These are phyloP conservation scores for Penicillium lagena DNA, from an alignment of 495 filamentous ascomycete genomes.

Conservation along the genomic window DNA sequence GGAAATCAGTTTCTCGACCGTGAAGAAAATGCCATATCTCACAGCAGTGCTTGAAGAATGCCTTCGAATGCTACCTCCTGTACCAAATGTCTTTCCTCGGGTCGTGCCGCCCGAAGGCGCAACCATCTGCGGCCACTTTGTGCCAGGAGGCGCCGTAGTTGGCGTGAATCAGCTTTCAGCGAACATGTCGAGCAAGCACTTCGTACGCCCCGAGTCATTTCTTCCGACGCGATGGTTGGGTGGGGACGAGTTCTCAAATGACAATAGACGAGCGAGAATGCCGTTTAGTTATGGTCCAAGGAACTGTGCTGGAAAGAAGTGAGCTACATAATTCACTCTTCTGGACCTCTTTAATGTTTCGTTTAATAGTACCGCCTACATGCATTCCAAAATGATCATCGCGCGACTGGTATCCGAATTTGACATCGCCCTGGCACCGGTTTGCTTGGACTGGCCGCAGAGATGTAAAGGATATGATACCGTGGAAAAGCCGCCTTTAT, in stretches of 20 bases:
- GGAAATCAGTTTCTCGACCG: slow-evolving; percentile 40
- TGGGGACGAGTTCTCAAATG: background rate
- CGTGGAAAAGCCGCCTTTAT: background rate
- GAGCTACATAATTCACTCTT: background rate
- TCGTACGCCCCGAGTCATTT: background rate
- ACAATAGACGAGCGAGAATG: background rate
- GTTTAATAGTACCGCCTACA: background rate
- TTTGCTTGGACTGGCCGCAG: background rate
- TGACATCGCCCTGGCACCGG: background rate
- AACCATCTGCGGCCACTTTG: slow-evolving; percentile 3
- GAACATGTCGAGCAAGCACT: background rate
- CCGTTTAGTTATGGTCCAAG: background rate
- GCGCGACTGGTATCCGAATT: background rate
- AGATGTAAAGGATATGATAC: background rate
- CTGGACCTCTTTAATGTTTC: background rate
- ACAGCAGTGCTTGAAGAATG: slow-evolving; percentile 14
- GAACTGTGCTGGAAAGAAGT: background rate
- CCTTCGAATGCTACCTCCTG: slow-evolving; percentile 17
- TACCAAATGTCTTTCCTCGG: slow-evolving; percentile 14
- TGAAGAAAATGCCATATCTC: slow-evolving; percentile 25
- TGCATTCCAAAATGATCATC: background rate
- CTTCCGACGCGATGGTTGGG: background rate
- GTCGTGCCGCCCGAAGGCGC: slow-evolving; percentile 7
- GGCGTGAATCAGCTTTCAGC: background rate
- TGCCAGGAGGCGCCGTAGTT: slow-evolving; percentile 11